A percentile compares a stretch with the other conserved stretches of the same genome.
Conservation (phyloP, 192 early-diverging fungal species). For the Linderina pennispora region DNA sequence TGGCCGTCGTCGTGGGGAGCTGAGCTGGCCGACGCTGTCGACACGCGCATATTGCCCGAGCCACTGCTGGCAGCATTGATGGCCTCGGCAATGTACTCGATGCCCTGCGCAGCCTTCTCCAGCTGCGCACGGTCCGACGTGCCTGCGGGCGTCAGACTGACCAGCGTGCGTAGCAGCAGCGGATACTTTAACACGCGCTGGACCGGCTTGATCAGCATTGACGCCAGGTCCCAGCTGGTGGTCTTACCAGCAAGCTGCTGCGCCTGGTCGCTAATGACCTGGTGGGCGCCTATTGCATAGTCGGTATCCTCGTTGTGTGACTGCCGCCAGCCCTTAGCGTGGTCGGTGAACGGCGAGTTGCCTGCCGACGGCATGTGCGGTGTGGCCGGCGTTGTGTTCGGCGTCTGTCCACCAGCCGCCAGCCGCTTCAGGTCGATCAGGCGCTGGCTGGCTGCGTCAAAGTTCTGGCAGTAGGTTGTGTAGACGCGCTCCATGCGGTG, state of each 20-base stretch:
- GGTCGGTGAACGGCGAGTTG: slow-evolving; percentile 25
- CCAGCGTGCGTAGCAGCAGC: slow-evolving; percentile 60
- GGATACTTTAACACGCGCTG: slow-evolving; percentile 98
- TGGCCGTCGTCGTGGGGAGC: slow-evolving; percentile 25
- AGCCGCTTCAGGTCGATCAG: slow-evolving; percentile 39
- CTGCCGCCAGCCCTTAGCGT: slow-evolving; percentile 7
- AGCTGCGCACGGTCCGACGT: slow-evolving; percentile 29
- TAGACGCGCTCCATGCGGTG: slow-evolving; percentile 44
- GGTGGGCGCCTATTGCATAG: slow-evolving; percentile 9
- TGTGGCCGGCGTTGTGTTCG: slow-evolving; percentile 17
- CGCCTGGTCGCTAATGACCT: slow-evolving; percentile 27
- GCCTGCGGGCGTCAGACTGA: slow-evolving; percentile 27
- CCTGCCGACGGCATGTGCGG: slow-evolving; percentile 13
- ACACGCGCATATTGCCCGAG: background rate
- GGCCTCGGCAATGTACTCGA: slow-evolving; percentile 39
- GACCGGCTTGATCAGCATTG: slow-evolving; percentile 92
- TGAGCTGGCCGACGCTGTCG: background rate
- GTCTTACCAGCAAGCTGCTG: slow-evolving; percentile 53
- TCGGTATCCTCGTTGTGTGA: slow-evolving; percentile 9
- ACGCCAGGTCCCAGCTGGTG: slow-evolving; percentile 86
- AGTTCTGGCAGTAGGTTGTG: slow-evolving; percentile 42
- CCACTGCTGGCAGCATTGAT: slow-evolving; percentile 32
- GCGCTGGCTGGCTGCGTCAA: slow-evolving; percentile 41
- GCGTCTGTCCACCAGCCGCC: slow-evolving; percentile 7
- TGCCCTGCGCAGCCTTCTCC: slow-evolving; percentile 29